Evolutionary conservation across 2,329 filamentous ascomycete species (phyloP), one percentile per base, ranked within the genome.

Genomic region (Fusarium sp.): DNA sequence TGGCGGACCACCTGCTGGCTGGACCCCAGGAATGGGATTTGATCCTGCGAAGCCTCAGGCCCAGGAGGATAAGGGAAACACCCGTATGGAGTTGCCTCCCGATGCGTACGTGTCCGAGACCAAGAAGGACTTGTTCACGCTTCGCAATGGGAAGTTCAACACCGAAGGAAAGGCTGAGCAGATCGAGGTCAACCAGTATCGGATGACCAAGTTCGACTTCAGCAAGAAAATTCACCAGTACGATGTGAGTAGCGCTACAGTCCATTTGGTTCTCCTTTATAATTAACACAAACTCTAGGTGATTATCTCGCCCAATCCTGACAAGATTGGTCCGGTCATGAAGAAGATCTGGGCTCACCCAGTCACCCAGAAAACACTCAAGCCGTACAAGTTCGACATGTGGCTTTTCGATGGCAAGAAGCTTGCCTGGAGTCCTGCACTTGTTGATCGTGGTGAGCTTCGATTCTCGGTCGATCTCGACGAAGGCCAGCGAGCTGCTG

Each of bases 361-460:
- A 2, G 75, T 78, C 0, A 82, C 93, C 7, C 84, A 90, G 73
- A 61, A 76, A 0, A 76, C 77, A 3, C 77, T 93, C 1, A 78
- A 80, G 3, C 75, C 78, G 3, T 79, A 80, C 55, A 79, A 76
- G 6, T 74, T 74, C 15, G 71, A 69, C 5, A 71, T 67, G 38
- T 92, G 89, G 85, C 85, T 97, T 53, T 93, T 87, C 69, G 93
- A 98, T 77, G 91, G 92, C 26, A 88, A 89, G 70, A 92, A 90
- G 75, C 83, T 99, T 42, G 93, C 92, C 13, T 99, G 95, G 94
- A 80, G 78, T 10, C 77, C 76, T 4, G 73, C 73, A 42, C 70
- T 76, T 19, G 64, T 83, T 9, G 72, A 78, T 1, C 76, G 80
- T 4, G 77, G 80, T 2, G 84, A 87, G 51, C 64, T 86, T 5